phyloP scores from a whole-genome alignment of 768 basidiomycete species.

The Agaricus subrufescens region DNA sequence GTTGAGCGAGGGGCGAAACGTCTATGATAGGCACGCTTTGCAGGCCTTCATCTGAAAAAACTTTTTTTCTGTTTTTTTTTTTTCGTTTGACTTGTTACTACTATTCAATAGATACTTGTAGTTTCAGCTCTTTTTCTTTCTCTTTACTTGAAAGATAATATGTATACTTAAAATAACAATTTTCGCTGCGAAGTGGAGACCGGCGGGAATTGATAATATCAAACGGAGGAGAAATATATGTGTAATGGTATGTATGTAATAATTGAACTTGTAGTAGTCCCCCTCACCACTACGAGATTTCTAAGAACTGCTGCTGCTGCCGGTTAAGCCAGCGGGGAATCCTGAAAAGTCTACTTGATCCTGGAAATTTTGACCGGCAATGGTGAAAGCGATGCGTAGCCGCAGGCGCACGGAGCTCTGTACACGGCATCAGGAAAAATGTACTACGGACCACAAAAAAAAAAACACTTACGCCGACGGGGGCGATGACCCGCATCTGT shows the following conservation, averaged over 20 bases:
- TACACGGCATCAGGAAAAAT: constrained; percentile 1
- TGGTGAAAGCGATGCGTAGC: constrained; percentile 75
- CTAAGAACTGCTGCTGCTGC: constrained; percentile 24
- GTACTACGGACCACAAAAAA: neutral
- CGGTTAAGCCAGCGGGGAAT: constrained; percentile 74
- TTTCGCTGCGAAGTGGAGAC: neutral
- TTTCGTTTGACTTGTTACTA: neutral
- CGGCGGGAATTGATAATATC: neutral
- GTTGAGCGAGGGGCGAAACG: constrained; percentile 86
- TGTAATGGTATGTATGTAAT: neutral
- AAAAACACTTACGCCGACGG: constrained; percentile 65
- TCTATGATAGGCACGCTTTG: constrained; percentile 80
- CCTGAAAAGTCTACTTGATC: constrained; percentile 95
- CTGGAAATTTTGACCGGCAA: constrained; percentile 65
- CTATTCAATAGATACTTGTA: neutral
- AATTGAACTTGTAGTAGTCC: neutral
- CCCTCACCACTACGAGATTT: too few relatives aligned
- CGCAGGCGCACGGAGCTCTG: constrained; percentile 84
- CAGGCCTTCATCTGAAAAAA: constrained; percentile 70
- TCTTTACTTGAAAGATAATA: neutral
- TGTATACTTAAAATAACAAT: neutral
- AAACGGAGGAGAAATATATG: neutral
- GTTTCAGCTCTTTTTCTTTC: constrained; percentile 1
- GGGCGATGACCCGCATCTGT: constrained; percentile 89
- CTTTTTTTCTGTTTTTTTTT: neutral